phyloP scores from a whole-genome alignment of 768 basidiomycete genomes.

The Auricularia heimuer region DNA sequence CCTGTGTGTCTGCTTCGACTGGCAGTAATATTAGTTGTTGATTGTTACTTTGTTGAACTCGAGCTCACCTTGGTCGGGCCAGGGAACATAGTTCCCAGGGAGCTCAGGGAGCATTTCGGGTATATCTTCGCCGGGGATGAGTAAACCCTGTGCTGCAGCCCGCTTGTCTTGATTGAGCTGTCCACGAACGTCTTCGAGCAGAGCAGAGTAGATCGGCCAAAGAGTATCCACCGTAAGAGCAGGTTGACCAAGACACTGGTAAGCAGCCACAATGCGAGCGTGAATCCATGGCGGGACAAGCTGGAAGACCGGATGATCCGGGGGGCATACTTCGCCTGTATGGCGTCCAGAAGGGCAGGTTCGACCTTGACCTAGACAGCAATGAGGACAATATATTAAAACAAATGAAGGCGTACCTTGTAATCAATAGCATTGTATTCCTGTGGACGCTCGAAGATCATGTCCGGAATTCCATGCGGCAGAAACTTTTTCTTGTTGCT shows the following conservation, averaged over 20 bases:
- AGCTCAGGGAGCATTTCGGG: background rate
- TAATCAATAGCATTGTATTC: conserved; percentile 23
- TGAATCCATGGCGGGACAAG: conserved; percentile 25
- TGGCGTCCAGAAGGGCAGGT: conserved; percentile 12
- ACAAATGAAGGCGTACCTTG: conserved; percentile 16
- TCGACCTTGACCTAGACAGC: conserved; percentile 14
- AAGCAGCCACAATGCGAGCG: conserved; percentile 12
- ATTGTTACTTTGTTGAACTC: background rate
- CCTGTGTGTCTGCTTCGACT: background rate
- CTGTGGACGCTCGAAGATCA: conserved; percentile 23
- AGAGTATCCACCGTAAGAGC: conserved; percentile 13
- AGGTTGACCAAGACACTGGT: conserved; percentile 17
- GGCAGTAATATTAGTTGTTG: background rate
- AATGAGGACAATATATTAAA: background rate
- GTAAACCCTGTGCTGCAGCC: background rate
- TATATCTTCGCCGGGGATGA: background rate
- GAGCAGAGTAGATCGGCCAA: conserved; percentile 12
- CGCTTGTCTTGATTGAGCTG: background rate
- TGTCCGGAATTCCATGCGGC: conserved; percentile 29
- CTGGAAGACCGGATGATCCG: conserved; percentile 25
- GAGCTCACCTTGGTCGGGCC: background rate
- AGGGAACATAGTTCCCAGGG: background rate
- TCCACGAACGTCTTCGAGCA: background rate
- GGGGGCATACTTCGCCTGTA: conserved; percentile 21
- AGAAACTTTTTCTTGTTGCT: conserved; percentile 27